Percentiles rank a stretch among this genome's conserved stretches.
Conservation (phyloP, 2,329 filamentous ascomycete genomes). For the Anisogramma anomala region DNA sequence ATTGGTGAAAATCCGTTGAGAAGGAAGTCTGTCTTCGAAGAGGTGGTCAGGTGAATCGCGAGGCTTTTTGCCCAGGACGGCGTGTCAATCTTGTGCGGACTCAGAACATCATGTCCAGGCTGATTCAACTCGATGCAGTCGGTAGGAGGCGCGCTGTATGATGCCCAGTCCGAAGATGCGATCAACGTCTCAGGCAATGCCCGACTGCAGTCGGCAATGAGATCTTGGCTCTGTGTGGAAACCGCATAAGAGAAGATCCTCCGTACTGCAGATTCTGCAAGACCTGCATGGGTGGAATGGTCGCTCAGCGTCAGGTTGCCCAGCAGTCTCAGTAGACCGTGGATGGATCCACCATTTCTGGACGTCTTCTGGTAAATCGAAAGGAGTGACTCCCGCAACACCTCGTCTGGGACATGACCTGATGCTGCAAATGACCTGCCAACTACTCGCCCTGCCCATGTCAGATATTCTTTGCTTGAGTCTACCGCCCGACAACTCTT, state of each 20-base stretch:
- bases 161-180: slow-evolving; percentile 44
- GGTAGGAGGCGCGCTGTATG: slow-evolving; percentile 43
- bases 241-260: slow-evolving; percentile 43
- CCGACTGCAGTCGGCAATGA: slow-evolving; percentile 39
- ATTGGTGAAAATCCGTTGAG: slow-evolving; percentile 57
- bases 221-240: slow-evolving; percentile 33
- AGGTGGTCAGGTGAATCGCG: slow-evolving; percentile 48
- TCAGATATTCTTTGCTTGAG: slow-evolving; percentile 56
- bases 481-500: slow-evolving; percentile 57
- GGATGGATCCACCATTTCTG: slow-evolving; percentile 46
- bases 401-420: slow-evolving; percentile 51
- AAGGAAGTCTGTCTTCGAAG: slow-evolving; percentile 51
- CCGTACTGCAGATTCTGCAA: slow-evolving; percentile 50
- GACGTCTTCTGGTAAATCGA: slow-evolving; percentile 35
- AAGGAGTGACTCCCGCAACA: slow-evolving; percentile 49
- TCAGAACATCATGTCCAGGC: slow-evolving; percentile 25
- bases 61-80: slow-evolving; percentile 50
- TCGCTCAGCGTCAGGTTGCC: slow-evolving; percentile 49
- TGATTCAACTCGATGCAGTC: slow-evolving; percentile 28
- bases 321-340: slow-evolving; percentile 49
- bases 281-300: slow-evolving; percentile 42
- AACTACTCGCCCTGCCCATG: slow-evolving; percentile 78
- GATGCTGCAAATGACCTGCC: slow-evolving; percentile 73
- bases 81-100: slow-evolving; percentile 30
- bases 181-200: slow-evolving; percentile 41